Conservation (phyloP, 805 yeast species). For the Yarrowia osloensis region DNA sequence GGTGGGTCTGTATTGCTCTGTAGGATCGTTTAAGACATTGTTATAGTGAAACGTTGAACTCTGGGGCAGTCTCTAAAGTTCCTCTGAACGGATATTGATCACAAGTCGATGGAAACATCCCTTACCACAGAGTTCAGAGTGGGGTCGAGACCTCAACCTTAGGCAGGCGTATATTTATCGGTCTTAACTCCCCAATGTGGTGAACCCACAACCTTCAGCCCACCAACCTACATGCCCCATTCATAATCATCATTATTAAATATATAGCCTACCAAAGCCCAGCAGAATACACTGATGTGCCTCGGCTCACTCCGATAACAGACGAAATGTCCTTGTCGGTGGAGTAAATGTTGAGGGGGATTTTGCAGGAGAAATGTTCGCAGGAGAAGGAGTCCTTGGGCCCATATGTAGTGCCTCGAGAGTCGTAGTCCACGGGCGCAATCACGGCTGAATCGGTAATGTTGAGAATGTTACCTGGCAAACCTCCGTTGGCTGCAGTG, state of each 20-base stretch:
- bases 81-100: too few relatives aligned
- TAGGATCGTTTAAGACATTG: not conserved
- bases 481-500: not conserved
- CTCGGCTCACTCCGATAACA: constrained; percentile 26
- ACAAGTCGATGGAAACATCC: too few relatives aligned
- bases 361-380: constrained; percentile 44
- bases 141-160: not conserved
- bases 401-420: constrained; percentile 30
- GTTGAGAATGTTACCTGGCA: not conserved
- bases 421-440: constrained; percentile 7
- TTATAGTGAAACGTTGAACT: too few relatives aligned
- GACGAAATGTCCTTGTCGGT: constrained; percentile 45
- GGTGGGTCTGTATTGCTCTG: not conserved
- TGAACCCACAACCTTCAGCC: not conserved
- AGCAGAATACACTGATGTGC: constrained; percentile 19
- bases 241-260: not conserved
- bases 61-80: too few relatives aligned
- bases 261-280: constrained; percentile 8
- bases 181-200: not conserved
- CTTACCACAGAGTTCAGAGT: not conserved
- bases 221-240: too few relatives aligned
- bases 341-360: constrained; percentile 51
- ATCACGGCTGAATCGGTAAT: constrained; percentile 12
- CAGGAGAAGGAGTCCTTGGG: constrained; percentile 33
- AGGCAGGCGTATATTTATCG: not conserved